Base-by-base conservation (phyloP, 768 basidiomycete species). In the Lactarius tabidus region DNA sequence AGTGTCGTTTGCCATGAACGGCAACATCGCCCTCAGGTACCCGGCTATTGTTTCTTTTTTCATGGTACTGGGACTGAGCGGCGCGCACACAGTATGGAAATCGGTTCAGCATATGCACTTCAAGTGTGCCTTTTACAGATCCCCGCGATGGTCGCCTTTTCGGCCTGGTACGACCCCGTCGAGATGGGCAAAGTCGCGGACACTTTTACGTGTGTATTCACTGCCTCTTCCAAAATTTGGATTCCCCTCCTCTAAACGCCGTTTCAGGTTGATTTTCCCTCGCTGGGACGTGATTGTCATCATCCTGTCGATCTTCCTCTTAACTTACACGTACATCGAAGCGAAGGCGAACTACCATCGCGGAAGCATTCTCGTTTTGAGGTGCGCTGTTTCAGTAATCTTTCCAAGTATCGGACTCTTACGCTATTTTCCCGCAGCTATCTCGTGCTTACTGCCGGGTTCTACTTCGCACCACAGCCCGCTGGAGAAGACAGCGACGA, bases 311-410 rank as follows among this genome's bases (percentile, higher is more conserved):
- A 95, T 99, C 79, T 99, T 98, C 82, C 77, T 98, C 68, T 85
- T 99, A 82, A 98, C 97, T 0, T 99, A 99, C 75, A 96, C 95
- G 5, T 98, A 97, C 74, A 97, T 98, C 71, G 97, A 99, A 77
- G 95, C 95, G n/a, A 94, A 90, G 79, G 91, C 91, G 71, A 98
- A 98, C 77, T 99, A 99, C 75, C 94, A 98, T 74, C 87, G 97
- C 70, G 97, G 97, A 55, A 94, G 91, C 70, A 97, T 97, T 65
- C 85, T 99, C 54, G 89, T 98, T 61, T 80, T 98, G 57, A 95
- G 95, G 93, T 95, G 70, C 66, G 45, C 23, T 69, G 38, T 20
- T 33, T 15, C 2, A 29, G 26, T 39, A 17, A 6, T 6, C 2
- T 17, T 15, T 4, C 29, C 23, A 14, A 31, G 28, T 3, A n/a